Conservation (phyloP, 2,329 filamentous ascomycete genomes). For the Rutstroemia sp. region DNA sequence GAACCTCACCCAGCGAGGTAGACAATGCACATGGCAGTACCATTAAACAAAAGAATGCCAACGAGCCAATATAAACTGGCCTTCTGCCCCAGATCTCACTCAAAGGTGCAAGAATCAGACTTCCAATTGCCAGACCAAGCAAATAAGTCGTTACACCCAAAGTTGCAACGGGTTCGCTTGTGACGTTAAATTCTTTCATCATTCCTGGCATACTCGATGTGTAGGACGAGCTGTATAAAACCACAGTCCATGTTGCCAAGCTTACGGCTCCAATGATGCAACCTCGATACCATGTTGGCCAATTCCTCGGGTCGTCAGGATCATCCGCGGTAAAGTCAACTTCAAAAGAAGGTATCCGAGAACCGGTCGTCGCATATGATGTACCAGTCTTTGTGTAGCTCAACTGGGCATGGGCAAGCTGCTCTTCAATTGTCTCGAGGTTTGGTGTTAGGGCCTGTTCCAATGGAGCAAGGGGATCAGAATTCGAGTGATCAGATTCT, state of each 20-base stretch:
- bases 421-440: conserved; percentile 34
- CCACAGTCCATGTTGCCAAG: conserved; percentile 36
- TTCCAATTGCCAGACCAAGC: conserved; percentile 64
- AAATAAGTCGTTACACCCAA: conserved; percentile 75
- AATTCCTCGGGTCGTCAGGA: conserved; percentile 59
- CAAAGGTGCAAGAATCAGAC: conserved; percentile 65
- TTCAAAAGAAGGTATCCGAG: conserved; percentile 55
- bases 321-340: conserved; percentile 62
- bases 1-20: conserved; percentile 57
- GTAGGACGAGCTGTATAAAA: conserved; percentile 73
- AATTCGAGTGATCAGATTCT: conserved; percentile 17
- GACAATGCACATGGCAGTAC: conserved; percentile 67
- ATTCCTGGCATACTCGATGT: conserved; percentile 65
- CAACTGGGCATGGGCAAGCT: conserved; percentile 29
- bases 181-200: conserved; percentile 55
- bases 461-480: conserved; percentile 30
- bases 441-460: conserved; percentile 34
- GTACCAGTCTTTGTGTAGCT: conserved; percentile 35
- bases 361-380: conserved; percentile 38
- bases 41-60: conserved; percentile 57
- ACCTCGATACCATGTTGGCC: conserved; percentile 45
- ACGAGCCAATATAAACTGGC: conserved; percentile 61
- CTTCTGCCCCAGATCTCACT: conserved; percentile 62
- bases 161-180: conserved; percentile 53
- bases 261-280: conserved; percentile 31